Percentiles rank a stretch among this genome's conserved stretches.
Evolutionary conservation across 2,329 filamentous ascomycete species (phyloP).

Genomic region (Aspergillus sergii): DNA sequence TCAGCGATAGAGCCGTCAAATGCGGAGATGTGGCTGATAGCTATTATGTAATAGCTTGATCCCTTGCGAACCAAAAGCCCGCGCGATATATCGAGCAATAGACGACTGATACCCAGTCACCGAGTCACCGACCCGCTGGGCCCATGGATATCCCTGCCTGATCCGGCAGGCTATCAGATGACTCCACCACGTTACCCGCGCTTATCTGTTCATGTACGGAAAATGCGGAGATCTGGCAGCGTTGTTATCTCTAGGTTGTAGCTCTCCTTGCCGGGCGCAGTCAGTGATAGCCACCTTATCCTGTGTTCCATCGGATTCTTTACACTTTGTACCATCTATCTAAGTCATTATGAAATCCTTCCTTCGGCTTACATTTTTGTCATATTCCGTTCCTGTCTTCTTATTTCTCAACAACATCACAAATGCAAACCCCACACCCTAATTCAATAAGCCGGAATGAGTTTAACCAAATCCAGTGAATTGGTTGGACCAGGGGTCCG

Average conservation of each 20-base stretch:
- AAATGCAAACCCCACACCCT: background rate
- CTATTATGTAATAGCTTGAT: background rate
- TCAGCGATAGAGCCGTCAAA: background rate
- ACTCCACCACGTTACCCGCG: background rate
- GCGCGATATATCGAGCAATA: background rate
- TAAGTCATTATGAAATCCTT: background rate
- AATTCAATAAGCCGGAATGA: background rate
- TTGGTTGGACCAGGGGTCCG: constrained; percentile 1
- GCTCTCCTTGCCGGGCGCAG: background rate
- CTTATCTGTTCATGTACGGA: background rate
- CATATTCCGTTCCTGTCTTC: background rate
- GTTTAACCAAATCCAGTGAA: background rate
- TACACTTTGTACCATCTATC: background rate
- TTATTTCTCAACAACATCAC: no score
- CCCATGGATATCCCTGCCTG: background rate
- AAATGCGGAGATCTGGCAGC: background rate
- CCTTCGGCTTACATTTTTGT: background rate
- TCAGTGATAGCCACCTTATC: background rate
- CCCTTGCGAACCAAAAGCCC: background rate
- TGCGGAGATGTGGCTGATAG: background rate
- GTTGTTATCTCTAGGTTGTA: background rate
- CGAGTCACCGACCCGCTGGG: no score
- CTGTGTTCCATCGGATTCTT: background rate
- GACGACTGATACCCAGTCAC: background rate
- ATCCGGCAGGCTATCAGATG: background rate